Conservation (phyloP, 2,329 filamentous ascomycete genomes). For the Hymenoscyphus albidus region DNA sequence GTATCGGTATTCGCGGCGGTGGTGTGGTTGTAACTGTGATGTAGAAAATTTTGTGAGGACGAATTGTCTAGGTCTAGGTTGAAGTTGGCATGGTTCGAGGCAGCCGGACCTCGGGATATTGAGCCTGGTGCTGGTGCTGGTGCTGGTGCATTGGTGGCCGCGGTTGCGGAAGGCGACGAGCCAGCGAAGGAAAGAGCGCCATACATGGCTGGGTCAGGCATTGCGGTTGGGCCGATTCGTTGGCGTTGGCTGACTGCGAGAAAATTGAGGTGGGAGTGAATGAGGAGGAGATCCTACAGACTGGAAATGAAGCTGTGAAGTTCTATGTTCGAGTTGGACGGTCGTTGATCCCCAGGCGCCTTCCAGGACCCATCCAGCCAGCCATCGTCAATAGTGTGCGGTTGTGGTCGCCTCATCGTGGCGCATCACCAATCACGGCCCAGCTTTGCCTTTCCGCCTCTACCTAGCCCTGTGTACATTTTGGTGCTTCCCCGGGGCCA, state of each 20-base stretch:
- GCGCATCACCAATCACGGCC: no score
- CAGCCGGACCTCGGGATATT: background rate
- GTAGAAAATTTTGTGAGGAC: background rate
- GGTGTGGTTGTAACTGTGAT: background rate
- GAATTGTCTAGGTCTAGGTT: background rate
- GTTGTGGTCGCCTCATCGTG: no score
- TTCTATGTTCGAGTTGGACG: background rate
- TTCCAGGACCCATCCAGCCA: no score
- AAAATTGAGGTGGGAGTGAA: background rate
- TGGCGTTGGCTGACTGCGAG: no score
- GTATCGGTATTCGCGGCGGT: background rate
- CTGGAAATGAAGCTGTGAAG: background rate
- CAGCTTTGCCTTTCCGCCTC: no score
- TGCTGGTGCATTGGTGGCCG: background rate
- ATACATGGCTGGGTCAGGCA: background rate
- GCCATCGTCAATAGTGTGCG: no score
- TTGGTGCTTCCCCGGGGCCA: no score
- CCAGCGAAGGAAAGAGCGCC: background rate
- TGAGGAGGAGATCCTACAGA: background rate
- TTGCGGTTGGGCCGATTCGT: background rate
- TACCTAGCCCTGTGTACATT: no score
- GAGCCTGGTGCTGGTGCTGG: background rate
- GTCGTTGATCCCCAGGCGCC: no score
- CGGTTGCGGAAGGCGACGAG: background rate
- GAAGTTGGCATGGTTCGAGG: background rate